Base-by-base conservation (phyloP, 352 stramenopile species). In the Halophytophthora polymorphica region DNA sequence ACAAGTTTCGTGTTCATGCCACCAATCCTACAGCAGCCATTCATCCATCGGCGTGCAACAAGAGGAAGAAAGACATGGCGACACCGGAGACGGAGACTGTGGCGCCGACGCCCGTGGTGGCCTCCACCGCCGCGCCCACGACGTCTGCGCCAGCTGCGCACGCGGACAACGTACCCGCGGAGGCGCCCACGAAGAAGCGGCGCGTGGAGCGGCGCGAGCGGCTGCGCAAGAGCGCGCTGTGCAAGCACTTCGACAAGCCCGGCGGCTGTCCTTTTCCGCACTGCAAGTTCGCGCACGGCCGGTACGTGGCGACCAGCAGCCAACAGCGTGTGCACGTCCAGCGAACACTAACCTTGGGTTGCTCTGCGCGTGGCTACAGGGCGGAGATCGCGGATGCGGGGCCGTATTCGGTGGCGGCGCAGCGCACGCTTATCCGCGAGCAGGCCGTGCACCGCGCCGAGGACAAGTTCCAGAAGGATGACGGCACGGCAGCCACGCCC, bases 211-310 rank as follows among this genome's bases (percentile, higher is more conserved):
- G 80, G 23, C 70, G 75, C 43, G 69, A 88, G 51, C 73, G 77
- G 52, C 59, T 87, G 40, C 73, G 70, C 60, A 94, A 94, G 65
- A 86, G 79, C 25, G 77, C 77, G 49, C 59, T 94, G 29, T 94
- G 84, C 66, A 88, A 88, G 55, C 84, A 90, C 64, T 94, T 90
- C 56, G 82, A 90, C 73, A 88, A 88, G 35, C 81, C 84, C 6
- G 77, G 69, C 18, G 84, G 84, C 7, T 94, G 84, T 58, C 84
- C 84, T 44, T 94, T 87, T 56, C 52, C 78, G n/a, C 70, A 94
- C 42, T 94, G 84, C 67, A 82, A 82, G 62, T 94, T 86, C 45
- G 81, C 84, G 3, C 84, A 94, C 48, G 81, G 82, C 48, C 66
- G 71, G 73, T 85, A 35, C 33, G 68, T 58, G 1, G 3, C 17